Percentiles rank a stretch among this genome's conserved stretches.
phyloP scores from a whole-genome alignment of 352 stramenopile species.

The Phytophthora pini region DNA sequence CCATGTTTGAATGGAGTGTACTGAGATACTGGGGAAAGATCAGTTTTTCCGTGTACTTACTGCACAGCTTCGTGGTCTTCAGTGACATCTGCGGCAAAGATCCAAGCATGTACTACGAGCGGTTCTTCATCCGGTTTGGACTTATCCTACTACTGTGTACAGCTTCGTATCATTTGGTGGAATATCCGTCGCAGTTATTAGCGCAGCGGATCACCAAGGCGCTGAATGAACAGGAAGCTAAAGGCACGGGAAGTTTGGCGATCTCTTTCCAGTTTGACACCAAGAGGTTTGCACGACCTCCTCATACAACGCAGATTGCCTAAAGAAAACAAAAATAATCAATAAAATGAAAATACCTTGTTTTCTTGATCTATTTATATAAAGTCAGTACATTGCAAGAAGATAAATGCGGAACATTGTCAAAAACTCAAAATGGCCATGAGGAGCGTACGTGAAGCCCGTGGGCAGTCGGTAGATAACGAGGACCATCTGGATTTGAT shows the following conservation, averaged over 20 bases:
- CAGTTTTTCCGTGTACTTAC: constrained; percentile 60
- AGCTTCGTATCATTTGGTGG: constrained; percentile 47
- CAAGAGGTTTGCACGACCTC: constrained; percentile 15
- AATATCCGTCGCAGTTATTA: constrained; percentile 57
- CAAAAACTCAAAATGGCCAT: constrained; percentile 9
- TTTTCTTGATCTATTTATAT: constrained; percentile 9
- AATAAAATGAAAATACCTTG: neutral
- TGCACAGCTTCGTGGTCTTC: constrained; percentile 60
- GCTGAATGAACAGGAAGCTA: constrained; percentile 32
- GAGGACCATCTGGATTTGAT: constrained; percentile 16
- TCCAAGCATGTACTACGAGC: constrained; percentile 35
- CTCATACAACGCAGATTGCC: constrained; percentile 24
- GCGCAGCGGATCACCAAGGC: constrained; percentile 38
- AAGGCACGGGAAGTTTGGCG: neutral
- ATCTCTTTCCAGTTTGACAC: constrained; percentile 16
- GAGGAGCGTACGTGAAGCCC: constrained; percentile 21
- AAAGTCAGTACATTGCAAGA: constrained; percentile 13
- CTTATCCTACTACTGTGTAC: constrained; percentile 41
- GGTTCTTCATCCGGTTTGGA: constrained; percentile 39
- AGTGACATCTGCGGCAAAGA: constrained; percentile 32
- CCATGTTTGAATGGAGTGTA: constrained; percentile 50
- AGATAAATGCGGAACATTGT: constrained; percentile 12
- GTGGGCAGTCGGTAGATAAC: constrained; percentile 5
- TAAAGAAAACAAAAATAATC: constrained; percentile 24
- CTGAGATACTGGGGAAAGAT: constrained; percentile 56